These are phyloP conservation scores for Galerina sulciceps DNA, from an alignment of 768 basidiomycete species.

Conservation along the genomic window DNA sequence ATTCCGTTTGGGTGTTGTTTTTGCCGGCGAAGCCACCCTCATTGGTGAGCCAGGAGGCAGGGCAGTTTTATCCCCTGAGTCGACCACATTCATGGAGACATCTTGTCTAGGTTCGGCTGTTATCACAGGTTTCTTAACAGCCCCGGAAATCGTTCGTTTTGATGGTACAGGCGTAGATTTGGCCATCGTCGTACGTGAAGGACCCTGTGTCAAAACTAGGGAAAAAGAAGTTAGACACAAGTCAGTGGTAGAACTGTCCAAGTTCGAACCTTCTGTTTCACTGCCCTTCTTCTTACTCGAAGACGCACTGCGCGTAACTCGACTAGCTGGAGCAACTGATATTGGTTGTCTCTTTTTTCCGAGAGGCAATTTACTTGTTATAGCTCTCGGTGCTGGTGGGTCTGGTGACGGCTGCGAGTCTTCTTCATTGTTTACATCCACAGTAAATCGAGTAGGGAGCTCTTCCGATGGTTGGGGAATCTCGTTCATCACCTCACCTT, in stretches of 20 bases:
- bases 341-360: constrained; percentile 32
- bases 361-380: constrained; percentile 18
- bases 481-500: too few species aligned
- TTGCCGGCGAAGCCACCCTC: constrained; percentile 32
- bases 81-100: not conserved
- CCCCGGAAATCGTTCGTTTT: constrained; percentile 20
- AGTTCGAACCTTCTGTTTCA: constrained; percentile 1
- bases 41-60: constrained; percentile 37
- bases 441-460: not conserved
- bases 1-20: not conserved
- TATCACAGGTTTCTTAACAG: constrained; percentile 9
- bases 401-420: not conserved
- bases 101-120: not conserved
- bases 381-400: not conserved
- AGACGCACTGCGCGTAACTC: constrained; percentile 41
- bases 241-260: not conserved
- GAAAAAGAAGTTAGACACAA: not conserved
- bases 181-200: constrained; percentile 11
- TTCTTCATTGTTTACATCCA: not conserved
- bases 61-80: not conserved
- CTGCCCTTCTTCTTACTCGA: constrained; percentile 27
- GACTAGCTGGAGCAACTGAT: constrained; percentile 23
- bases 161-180: not conserved
- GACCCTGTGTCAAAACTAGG: not conserved
- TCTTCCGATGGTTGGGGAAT: too few species aligned